phyloP scores from a whole-genome alignment of 2,329 filamentous ascomycete species.

The Penicillium nordicum region DNA sequence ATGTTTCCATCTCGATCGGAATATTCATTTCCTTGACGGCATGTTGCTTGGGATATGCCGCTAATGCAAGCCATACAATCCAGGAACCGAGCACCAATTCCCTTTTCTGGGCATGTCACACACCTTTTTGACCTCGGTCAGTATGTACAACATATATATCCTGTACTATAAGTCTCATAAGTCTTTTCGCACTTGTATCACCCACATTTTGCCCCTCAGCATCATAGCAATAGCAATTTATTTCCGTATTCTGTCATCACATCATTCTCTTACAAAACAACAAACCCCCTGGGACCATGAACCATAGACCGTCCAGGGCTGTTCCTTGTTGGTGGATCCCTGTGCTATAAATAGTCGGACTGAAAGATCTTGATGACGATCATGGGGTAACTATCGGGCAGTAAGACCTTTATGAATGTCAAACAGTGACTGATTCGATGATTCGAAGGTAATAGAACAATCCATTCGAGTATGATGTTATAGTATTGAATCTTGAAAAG shows the following conservation, averaged over 20 bases:
- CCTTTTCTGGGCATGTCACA: not conserved
- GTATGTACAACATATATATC: not conserved
- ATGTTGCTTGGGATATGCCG: not conserved
- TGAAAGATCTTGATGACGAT: slow-evolving; percentile 8
- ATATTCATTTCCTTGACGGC: not conserved
- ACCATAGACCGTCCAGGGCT: not conserved
- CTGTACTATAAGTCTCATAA: not conserved
- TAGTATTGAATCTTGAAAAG: not conserved
- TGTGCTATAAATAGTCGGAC: slow-evolving; percentile 10
- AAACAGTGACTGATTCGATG: not conserved
- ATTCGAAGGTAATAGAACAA: not conserved
- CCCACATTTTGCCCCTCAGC: not conserved
- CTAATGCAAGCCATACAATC: not conserved
- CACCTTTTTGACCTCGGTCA: not conserved
- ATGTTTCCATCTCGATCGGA: not conserved
- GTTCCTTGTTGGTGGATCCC: not conserved
- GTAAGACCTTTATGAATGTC: not conserved
- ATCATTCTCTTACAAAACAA: not conserved
- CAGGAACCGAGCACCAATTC: not conserved
- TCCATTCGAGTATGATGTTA: not conserved
- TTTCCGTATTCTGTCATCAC: not conserved
- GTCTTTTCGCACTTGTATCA: not conserved
- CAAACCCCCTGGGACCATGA: not conserved
- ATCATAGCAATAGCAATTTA: not conserved
- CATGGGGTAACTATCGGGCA: not conserved